A percentile compares a stretch with the other conserved stretches of the same genome.
phyloP scores from a whole-genome alignment of 306 rosid species.

The Gynostemma pentaphyllum region DNA sequence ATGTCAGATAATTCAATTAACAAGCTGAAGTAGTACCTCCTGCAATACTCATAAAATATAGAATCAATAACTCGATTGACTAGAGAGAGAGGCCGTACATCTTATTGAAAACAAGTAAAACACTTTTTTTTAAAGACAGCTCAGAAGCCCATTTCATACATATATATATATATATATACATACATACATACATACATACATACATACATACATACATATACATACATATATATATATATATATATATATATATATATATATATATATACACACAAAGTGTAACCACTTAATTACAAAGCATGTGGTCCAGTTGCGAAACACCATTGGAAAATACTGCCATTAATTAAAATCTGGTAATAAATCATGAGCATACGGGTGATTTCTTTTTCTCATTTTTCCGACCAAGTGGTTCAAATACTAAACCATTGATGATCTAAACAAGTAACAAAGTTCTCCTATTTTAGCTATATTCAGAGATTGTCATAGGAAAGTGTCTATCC shows the following conservation, averaged over 20 bases:
- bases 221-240: no score
- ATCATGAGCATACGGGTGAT: no score
- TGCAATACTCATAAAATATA: constrained; percentile 23
- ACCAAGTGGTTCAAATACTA: not conserved
- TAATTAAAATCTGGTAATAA: no score
- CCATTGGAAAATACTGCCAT: not conserved
- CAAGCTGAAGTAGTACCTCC: constrained; percentile 92
- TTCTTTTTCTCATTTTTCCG: not conserved
- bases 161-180: no score
- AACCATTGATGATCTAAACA: not conserved
- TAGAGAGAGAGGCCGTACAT: constrained; percentile 7
- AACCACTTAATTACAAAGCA: no score
- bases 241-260: no score
- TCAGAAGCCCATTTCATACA: no score
- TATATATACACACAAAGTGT: no score
- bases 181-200: no score
- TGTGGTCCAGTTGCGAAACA: no score
- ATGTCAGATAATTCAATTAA: constrained; percentile 82
- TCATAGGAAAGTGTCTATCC: not conserved
- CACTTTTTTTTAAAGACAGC: no score
- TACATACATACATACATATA: no score
- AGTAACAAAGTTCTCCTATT: not conserved
- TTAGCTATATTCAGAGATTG: not conserved
- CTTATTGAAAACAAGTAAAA: not conserved
- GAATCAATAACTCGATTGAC: not conserved